Percentiles rank a stretch among this genome's conserved stretches.
These are phyloP conservation scores for Macaranga tanarius DNA, from an alignment of 441 rosid species.

Conservation along the genomic window DNA sequence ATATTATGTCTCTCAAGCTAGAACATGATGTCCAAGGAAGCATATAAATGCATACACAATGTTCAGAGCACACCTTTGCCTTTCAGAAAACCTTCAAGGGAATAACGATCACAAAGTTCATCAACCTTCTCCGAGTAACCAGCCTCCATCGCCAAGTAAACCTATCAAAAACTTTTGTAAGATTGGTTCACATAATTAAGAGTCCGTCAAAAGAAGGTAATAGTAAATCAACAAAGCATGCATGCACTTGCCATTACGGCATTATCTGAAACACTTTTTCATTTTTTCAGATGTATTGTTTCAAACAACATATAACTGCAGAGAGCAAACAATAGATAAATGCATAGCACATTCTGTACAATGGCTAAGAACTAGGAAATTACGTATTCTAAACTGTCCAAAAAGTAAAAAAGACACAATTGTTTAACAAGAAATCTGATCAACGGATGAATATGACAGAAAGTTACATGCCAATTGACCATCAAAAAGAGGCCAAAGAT, in stretches of 20 bases:
- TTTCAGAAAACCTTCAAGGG: slow-evolving; percentile 71
- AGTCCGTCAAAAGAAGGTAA: neutral
- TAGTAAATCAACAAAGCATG: neutral
- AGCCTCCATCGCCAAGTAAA: slow-evolving; percentile 97
- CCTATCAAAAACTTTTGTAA: slow-evolving; percentile 36
- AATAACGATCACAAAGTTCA: slow-evolving; percentile 75
- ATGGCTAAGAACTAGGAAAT: slow-evolving; percentile 1
- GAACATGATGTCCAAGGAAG: slow-evolving; percentile 12
- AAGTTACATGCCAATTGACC: neutral
- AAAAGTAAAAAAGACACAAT: neutral
- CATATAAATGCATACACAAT: neutral
- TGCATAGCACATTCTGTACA: neutral
- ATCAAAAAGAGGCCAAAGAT: neutral
- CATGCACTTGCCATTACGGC: neutral
- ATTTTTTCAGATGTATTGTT: too few species aligned
- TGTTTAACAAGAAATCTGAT: neutral
- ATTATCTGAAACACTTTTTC: too few species aligned
- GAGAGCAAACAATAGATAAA: neutral
- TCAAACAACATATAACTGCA: neutral
- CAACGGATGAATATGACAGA: neutral
- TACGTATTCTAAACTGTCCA: neutral
- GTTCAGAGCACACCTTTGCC: slow-evolving; percentile 46
- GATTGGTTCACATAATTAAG: neutral
- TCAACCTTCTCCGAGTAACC: slow-evolving; percentile 90
- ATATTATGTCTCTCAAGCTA: slow-evolving; percentile 8